Conservation (phyloP, 2,329 filamentous ascomycete genomes). For the Cytospora piceicola region DNA sequence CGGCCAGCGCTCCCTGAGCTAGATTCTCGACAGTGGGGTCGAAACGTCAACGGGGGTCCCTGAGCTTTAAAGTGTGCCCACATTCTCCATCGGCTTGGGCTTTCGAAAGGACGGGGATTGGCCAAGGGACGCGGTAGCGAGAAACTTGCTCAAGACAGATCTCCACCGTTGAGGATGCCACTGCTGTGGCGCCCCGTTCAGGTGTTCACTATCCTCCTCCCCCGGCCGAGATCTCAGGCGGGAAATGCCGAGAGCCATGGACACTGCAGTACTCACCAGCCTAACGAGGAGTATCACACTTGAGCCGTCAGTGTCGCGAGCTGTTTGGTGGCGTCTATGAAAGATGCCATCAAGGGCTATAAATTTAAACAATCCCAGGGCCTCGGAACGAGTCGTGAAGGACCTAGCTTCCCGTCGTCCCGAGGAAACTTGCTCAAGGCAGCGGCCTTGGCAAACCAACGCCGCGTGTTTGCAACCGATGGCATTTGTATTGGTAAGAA, state of each 20-base stretch:
- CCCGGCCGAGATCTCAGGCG: not conserved
- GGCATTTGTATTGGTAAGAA: conserved; percentile 10
- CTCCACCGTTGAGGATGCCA: not conserved
- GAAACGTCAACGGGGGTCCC: conserved; percentile 3
- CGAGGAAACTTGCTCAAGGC: conserved; percentile 13
- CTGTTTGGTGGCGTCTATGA: not conserved
- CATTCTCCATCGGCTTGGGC: not conserved
- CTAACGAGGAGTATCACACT: too few relatives aligned
- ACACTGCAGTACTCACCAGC: too few relatives aligned
- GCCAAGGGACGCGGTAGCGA: conserved; percentile 9
- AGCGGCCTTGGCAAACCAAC: conserved; percentile 9
- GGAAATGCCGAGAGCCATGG: too few relatives aligned
- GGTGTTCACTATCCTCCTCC: not conserved
- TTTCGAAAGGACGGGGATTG: not conserved
- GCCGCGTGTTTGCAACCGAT: not conserved
- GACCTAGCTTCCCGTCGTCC: not conserved
- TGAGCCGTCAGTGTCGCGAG: not conserved
- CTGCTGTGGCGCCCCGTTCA: too few relatives aligned
- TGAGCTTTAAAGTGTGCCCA: not conserved
- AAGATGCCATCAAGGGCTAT: not conserved
- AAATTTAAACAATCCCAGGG: not conserved
- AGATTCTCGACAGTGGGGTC: conserved; percentile 7
- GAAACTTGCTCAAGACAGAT: conserved; percentile 21
- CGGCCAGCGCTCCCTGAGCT: conserved; percentile 10
- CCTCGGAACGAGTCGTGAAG: not conserved